Evolutionary conservation across 768 basidiomycete genomes (phyloP), one percentile per base, ranked within the genome.

Genomic region (Rhizopogon rudus): DNA sequence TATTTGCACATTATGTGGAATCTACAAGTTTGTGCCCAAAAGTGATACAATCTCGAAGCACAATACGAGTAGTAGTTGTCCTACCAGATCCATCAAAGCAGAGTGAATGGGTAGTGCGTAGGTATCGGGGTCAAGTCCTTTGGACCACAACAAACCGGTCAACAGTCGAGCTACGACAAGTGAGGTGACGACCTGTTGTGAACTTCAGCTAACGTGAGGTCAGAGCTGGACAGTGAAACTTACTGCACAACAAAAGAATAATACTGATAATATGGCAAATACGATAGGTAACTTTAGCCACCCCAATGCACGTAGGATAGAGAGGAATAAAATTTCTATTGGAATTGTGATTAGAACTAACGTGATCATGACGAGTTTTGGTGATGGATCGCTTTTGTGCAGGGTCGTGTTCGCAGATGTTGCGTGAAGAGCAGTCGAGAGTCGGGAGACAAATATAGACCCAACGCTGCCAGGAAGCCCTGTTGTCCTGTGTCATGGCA

Each of bases 91-190:
- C 78, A 94, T 87, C 42, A 92, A 65, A 1, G 93, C 91, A 10
- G 91, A 93, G 60, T 96, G 93, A 28, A 96, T 81, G 7, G 94
- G 94, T n/a, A 98, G 73, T 2, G 93, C 93, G 67, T 96, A 95
- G 72, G 89, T 86, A 67, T 98, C 94, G 5, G 94, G 94, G 67
- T 98, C 94, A 28, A 84, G 76, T 10, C 81, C 76, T 53, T 75
- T 82, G 0, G 80, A 79, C 93, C 93, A 96, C 28, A 97, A 79
- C 65, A 82, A 84, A 43, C 81, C 71, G 2, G 93, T 94, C 48
- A 94, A 74, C 10, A 65, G 62, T 49, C 77, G 81, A 1, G 90
- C 93, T 35, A 89, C 68, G 29, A 77, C 25, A 5, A 98, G 77
- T 2, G 93, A 93, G 55, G 83, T 71, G 12, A 77, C 67, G 28